phyloP scores from a whole-genome alignment of 129 eudicot genomes.

The Tanacetum coccineum region DNA sequence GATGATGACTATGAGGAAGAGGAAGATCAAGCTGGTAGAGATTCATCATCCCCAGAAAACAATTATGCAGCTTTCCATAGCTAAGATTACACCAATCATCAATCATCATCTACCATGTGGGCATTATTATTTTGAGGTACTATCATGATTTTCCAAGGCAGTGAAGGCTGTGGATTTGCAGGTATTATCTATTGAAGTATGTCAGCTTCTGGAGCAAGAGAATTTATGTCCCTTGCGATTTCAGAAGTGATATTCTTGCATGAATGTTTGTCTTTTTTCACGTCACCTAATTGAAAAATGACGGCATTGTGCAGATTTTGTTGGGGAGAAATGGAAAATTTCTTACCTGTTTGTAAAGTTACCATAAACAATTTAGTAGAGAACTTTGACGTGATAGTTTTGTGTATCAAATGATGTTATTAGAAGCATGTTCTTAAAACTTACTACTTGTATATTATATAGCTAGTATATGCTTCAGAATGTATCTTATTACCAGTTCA shows the following conservation, averaged over 20 bases:
- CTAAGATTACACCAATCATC: constrained; percentile 9
- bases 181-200: constrained; percentile 12
- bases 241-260: constrained; percentile 27
- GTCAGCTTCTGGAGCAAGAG: constrained; percentile 9
- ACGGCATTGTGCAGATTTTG: constrained; percentile 19
- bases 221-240: constrained; percentile 10
- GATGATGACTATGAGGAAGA: constrained; percentile 77
- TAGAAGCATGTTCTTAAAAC: constrained; percentile 19
- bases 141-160: constrained; percentile 12
- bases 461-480: not conserved
- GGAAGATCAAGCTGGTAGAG: constrained; percentile 45
- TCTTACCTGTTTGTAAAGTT: constrained; percentile 24
- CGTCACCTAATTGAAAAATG: constrained; percentile 5
- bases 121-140: not conserved
- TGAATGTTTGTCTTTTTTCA: constrained; percentile 13
- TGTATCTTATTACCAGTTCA: not conserved
- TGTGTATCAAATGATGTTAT: constrained; percentile 9
- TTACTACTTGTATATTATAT: not conserved
- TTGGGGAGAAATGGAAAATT: constrained; percentile 16
- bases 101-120: not conserved
- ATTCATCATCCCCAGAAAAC: constrained; percentile 43
- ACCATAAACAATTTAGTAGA: constrained; percentile 21
- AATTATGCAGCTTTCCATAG: constrained; percentile 33
- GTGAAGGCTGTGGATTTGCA: constrained; percentile 4
- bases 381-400: constrained; percentile 24